Conservation (phyloP, 441 rosid species). For the Populus tomentosa region DNA sequence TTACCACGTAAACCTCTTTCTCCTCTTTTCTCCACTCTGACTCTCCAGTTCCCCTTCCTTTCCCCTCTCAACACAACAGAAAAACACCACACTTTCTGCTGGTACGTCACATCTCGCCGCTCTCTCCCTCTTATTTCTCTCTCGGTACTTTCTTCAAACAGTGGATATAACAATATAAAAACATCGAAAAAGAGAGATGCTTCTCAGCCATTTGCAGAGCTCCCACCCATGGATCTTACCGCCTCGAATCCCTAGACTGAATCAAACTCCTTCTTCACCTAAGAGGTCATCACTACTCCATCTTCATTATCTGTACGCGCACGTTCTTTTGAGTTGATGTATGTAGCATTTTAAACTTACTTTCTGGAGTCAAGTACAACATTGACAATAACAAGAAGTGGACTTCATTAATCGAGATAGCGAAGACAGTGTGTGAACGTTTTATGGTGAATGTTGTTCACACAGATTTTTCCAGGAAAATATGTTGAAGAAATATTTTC, state of each 20-base stretch:
- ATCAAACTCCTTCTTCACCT: constrained; percentile 19
- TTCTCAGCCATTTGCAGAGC: constrained; percentile 38
- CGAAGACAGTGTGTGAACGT: neutral
- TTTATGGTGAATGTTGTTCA: too few species aligned
- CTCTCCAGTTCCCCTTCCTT: neutral
- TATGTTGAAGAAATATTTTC: neutral
- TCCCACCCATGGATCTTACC: constrained; percentile 46
- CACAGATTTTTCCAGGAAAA: constrained; percentile 21
- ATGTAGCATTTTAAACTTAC: neutral
- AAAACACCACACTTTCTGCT: neutral
- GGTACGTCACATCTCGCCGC: neutral
- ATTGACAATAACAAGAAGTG: neutral
- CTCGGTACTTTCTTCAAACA: constrained; percentile 15
- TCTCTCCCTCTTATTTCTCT: neutral
- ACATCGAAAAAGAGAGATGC: constrained; percentile 24
- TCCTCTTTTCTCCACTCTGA: neutral
- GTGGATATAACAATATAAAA: neutral
- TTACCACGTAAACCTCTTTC: neutral
- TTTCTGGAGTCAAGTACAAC: neutral
- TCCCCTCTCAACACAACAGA: neutral
- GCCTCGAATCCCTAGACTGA: constrained; percentile 15
- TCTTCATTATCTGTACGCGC: neutral
- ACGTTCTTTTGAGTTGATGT: neutral
- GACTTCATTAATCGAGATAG: neutral
- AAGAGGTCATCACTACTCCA: constrained; percentile 28